These are phyloP conservation scores for Paraphaeosphaeria minitans DNA, from an alignment of 2,329 filamentous ascomycete genomes.

Conservation along the genomic window DNA sequence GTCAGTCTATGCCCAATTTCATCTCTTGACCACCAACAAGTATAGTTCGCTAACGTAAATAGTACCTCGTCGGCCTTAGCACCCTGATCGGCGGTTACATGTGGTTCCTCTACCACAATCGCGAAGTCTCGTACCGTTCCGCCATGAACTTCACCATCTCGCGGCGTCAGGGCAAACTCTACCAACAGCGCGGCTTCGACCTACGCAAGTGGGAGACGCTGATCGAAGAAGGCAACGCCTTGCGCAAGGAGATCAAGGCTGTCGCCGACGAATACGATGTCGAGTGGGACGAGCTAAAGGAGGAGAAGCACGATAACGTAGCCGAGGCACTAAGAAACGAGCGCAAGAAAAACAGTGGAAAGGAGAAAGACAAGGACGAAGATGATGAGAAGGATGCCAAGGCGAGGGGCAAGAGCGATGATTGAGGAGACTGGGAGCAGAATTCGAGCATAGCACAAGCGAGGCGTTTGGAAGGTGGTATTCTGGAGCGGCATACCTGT, in stretches of 20 bases:
- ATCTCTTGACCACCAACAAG: neutral
- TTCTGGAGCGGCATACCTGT: neutral
- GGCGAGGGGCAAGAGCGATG: constrained; percentile 14
- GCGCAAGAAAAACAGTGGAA: constrained; percentile 44
- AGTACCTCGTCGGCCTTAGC: constrained; percentile 81
- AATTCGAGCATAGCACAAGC: neutral
- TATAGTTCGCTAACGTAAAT: neutral
- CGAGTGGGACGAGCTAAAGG: constrained; percentile 80
- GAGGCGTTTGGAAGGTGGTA: neutral
- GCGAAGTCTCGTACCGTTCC: constrained; percentile 83
- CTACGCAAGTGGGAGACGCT: constrained; percentile 75
- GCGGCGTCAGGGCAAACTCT: constrained; percentile 75
- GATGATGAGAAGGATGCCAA: constrained; percentile 26
- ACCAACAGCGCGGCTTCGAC: constrained; percentile 77
- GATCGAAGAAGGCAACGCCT: constrained; percentile 77
- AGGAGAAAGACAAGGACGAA: constrained; percentile 44
- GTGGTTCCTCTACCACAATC: constrained; percentile 92
- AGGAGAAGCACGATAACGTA: constrained; percentile 70
- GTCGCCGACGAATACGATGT: constrained; percentile 88
- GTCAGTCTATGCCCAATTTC: constrained; percentile 34
- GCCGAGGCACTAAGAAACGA: constrained; percentile 59
- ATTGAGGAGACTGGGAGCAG: neutral
- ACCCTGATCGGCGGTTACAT: constrained; percentile 89
- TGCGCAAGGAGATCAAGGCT: constrained; percentile 78
- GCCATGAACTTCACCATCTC: constrained; percentile 88